Conservation (phyloP, 2,329 filamentous ascomycete genomes). For the Pleurostoma richardsiae region DNA sequence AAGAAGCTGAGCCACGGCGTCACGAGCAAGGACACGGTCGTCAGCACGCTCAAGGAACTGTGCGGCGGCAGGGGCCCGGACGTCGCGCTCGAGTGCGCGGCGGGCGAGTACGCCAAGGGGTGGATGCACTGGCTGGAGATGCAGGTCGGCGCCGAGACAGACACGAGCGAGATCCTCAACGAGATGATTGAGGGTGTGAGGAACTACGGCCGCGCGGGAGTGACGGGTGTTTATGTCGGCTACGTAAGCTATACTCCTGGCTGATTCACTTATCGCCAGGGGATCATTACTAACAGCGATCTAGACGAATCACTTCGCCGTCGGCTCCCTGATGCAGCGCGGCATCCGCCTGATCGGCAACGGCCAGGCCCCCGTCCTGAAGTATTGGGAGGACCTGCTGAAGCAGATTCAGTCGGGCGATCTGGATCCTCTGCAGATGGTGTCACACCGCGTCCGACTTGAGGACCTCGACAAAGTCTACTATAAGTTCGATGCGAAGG, state of each 20-base stretch:
- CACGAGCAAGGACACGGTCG: constrained; percentile 56
- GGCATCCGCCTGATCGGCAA: constrained; percentile 73
- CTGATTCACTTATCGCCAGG: background rate
- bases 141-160: constrained; percentile 67
- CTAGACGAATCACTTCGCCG: constrained; percentile 75
- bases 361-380: constrained; percentile 68
- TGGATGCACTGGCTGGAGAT: constrained; percentile 57
- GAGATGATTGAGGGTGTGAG: constrained; percentile 73
- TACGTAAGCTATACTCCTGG: constrained; percentile 35
- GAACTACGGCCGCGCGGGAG: constrained; percentile 67
- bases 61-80: constrained; percentile 70
- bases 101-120: constrained; percentile 57
- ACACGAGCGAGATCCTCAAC: constrained; percentile 76
- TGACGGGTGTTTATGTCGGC: constrained; percentile 67
- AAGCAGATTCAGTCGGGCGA: constrained; percentile 59
- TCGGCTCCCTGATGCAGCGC: constrained; percentile 79
- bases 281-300: background rate
- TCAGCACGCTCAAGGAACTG: constrained; percentile 68
- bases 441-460: constrained; percentile 70
- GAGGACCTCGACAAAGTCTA: constrained; percentile 69
- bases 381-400: constrained; percentile 79
- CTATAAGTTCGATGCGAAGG: constrained; percentile 51
- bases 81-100: constrained; percentile 62
- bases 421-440: constrained; percentile 74
- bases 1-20: constrained; percentile 53